These are phyloP conservation scores for Eurotiales sp. DNA, from an alignment of 2,329 filamentous ascomycete species.

Conservation along the genomic window DNA sequence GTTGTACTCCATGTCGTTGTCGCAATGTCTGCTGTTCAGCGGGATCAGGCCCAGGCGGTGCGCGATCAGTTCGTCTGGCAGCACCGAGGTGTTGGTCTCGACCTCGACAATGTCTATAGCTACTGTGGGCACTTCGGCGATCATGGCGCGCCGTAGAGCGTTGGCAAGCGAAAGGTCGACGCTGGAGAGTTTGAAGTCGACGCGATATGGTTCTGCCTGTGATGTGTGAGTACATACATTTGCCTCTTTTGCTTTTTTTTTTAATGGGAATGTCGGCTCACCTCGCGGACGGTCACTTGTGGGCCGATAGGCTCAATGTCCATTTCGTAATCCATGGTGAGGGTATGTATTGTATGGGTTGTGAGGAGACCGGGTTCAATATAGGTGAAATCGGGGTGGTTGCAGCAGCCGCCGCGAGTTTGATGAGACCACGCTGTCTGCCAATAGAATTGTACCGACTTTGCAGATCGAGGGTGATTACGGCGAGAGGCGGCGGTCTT, in stretches of 20 bases:
- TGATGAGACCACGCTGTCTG: too few species aligned
- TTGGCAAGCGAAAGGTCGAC: constrained; percentile 92
- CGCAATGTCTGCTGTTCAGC: constrained; percentile 77
- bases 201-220: constrained; percentile 73
- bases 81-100: constrained; percentile 87
- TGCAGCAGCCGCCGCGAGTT: too few species aligned
- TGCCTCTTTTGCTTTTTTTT: background rate
- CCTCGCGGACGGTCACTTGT: constrained; percentile 47
- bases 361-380: background rate
- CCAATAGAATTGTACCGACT: too few species aligned
- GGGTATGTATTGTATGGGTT: too few species aligned
- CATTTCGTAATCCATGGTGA: constrained; percentile 45
- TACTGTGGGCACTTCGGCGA: constrained; percentile 90
- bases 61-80: constrained; percentile 92
- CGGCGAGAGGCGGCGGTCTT: too few species aligned
- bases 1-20: constrained; percentile 74
- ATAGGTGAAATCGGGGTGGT: background rate
- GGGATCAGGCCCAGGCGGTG: constrained; percentile 90
- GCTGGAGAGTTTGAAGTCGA: constrained; percentile 87
- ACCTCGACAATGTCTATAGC: constrained; percentile 95
- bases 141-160: constrained; percentile 82
- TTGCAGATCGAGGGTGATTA: too few species aligned
- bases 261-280: constrained; percentile 16
- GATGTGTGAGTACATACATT: background rate
- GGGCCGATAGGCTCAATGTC: constrained; percentile 47